phyloP scores from a whole-genome alignment of 148 eudicot species.

The Silene latifolia region DNA sequence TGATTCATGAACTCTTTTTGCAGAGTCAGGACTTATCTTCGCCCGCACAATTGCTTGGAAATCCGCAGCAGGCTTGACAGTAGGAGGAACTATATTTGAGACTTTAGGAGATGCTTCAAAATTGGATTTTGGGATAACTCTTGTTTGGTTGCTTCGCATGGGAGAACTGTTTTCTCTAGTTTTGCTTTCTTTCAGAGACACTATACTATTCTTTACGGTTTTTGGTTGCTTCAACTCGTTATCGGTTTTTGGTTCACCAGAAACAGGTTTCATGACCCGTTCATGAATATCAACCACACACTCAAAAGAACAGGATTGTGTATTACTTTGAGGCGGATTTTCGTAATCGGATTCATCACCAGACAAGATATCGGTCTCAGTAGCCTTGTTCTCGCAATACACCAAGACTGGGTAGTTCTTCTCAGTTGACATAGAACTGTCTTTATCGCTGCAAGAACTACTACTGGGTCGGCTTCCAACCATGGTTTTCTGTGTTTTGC shows the following conservation, averaged over 20 bases:
- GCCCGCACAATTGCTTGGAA: slow-evolving; percentile 37
- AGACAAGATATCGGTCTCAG: slow-evolving; percentile 50
- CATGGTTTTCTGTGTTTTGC: slow-evolving; percentile 49
- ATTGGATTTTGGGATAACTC: slow-evolving; percentile 39
- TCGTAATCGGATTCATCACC: slow-evolving; percentile 50
- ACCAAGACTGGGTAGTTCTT: slow-evolving; percentile 39
- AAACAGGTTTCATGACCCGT: slow-evolving; percentile 32
- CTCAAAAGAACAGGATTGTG: slow-evolving; percentile 30
- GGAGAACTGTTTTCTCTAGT: slow-evolving; percentile 86
- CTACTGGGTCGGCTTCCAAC: slow-evolving; percentile 80
- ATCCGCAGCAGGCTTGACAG: slow-evolving; percentile 50
- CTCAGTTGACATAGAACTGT: slow-evolving; percentile 65
- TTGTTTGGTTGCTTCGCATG: slow-evolving; percentile 56
- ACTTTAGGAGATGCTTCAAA: slow-evolving; percentile 58
- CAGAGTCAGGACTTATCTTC: slow-evolving; percentile 55
- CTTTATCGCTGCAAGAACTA: slow-evolving; percentile 91
- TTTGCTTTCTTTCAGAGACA: slow-evolving; percentile 73
- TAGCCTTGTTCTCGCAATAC: slow-evolving; percentile 50
- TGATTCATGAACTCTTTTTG: slow-evolving; percentile 49
- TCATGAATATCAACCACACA: slow-evolving; percentile 32
- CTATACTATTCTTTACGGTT: slow-evolving; percentile 50
- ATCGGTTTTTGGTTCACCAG: slow-evolving; percentile 40
- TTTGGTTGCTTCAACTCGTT: slow-evolving; percentile 58
- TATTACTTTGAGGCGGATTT: slow-evolving; percentile 30
- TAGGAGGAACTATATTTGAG: slow-evolving; percentile 56